Evolutionary conservation across 164 flowering plant species (phyloP), one percentile per base, ranked within the genome.

Genomic region (Chimonanthus praecox): DNA sequence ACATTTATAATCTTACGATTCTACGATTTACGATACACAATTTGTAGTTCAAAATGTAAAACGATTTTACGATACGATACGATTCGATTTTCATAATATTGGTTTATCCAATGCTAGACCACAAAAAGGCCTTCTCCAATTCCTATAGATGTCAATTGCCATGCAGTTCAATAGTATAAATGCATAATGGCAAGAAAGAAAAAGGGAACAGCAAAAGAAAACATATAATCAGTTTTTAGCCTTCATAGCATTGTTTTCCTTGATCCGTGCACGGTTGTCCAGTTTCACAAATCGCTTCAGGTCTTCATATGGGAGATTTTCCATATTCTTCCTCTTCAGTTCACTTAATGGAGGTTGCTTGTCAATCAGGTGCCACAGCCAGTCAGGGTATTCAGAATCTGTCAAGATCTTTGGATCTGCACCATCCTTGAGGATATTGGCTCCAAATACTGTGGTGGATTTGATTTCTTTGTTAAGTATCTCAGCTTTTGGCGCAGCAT

Each of bases 301-400:
- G 68, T 88, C 93, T 68, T 90, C 96, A 74, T 79, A 89, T 0
- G 92, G 84, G 46, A 94, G 96, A 8, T 84, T 81, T 77, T 90
- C 90, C 65, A 82, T 63, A 21, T 88, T 83, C 78, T 88, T 90
- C 85, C 94, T 87, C 60, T 83, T 77, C 3, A 94, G 82, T 78
- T 87, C 97, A 85, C 98, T 94, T 80, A 94, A 74, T 5, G 96
- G 85, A 3, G 88, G 87, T 11, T 76, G 81, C 79, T 92, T 94
- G 73, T 90, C 92, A 33, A 92, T 83, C 75, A 94, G 77, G 83
- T 82, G 90, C 87, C 87, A 88, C 72, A 94, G 78, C 98, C 98
- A 94, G 73, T 90, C 90, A 15, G 98, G 94, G 82, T 91, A 93
- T 49, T 90, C 97, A 74, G 98, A 90, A 73, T 94, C 92, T 0